Base-by-base conservation (phyloP, 1,284 basidiomycete genomes). In the Cutaneotrichosporon arboriforme region DNA sequence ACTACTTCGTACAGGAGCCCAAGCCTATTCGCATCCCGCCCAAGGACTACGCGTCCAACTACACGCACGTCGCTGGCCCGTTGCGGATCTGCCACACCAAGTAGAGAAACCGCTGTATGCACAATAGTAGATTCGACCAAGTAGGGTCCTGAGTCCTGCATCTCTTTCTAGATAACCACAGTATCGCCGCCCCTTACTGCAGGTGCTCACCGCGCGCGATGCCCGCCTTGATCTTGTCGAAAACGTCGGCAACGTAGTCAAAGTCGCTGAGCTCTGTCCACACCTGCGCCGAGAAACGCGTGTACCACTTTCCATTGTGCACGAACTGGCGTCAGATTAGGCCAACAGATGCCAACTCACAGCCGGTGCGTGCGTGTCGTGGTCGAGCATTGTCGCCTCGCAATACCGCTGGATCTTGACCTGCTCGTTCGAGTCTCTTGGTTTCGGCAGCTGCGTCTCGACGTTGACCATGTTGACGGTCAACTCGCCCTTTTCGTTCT, bases 71-170 rank as follows among this genome's bases (percentile, higher is more conserved):
- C 52, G 84, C 90, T 3, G 80, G 83, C 66, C 87, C 83, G 69
- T 81, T 97, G 57, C 84, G 93, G 54, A 88, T 96, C 66, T 78
- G 82, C 75, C 88, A 89, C 76, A 97, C 93, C 55, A 97, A 97
- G 82, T 97, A 90, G 81, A 42, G 48, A 42, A 17, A 12, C 8
- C 20, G 10, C 14, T 22, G 41, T 23, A 43, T 43, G 41, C 41
- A 43, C 14, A 13, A 31, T 20, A 21, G 10, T 9, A 45, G 8
- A 14, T 45, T 18, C n/a, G 23, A 2, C 12, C 21, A 21, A 20
- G 39, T 22, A 21, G 18, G 41, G 41, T 23, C 26, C 26, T 31
- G 26, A 31, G 26, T 31, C 26, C 26, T 31, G 26, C 26, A 31
- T 31, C 33, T 35, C 33, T 8, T 9, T 35, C 33, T 9, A 35